Evolutionary conservation across 2,329 filamentous ascomycete genomes (phyloP).

Genomic region (Aspergillus chevalieri): DNA sequence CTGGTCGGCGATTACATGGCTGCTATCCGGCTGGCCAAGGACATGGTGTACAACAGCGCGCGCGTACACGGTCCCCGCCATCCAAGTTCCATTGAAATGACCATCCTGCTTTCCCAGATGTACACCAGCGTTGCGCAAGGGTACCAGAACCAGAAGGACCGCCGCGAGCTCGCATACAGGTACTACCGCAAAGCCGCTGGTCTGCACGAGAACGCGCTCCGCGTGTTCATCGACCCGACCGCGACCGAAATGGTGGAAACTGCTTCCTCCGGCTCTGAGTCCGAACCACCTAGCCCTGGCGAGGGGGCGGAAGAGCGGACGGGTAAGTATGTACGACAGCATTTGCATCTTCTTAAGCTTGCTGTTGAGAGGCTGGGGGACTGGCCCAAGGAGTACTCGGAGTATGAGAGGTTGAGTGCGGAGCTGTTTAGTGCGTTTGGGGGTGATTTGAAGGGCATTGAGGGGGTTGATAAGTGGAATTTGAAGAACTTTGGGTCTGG

Average conservation of each 20-base stretch:
- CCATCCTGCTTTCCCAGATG: slow-evolving; percentile 44
- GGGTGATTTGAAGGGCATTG: slow-evolving; percentile 34
- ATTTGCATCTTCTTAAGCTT: slow-evolving; percentile 35
- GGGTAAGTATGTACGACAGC: slow-evolving; percentile 28
- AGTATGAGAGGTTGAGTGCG: slow-evolving; percentile 45
- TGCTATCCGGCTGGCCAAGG: slow-evolving; percentile 46
- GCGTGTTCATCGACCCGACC: slow-evolving; percentile 27
- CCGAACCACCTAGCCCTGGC: slow-evolving; percentile 16
- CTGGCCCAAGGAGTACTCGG: slow-evolving; percentile 43
- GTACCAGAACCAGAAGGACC: slow-evolving; percentile 28
- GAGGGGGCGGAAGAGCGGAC: slow-evolving; percentile 16
- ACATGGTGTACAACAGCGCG: slow-evolving; percentile 51
- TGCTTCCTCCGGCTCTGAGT: slow-evolving; percentile 7
- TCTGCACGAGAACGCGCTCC: slow-evolving; percentile 34
- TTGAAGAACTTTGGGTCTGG: slow-evolving; percentile 41
- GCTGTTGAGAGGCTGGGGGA: slow-evolving; percentile 34
- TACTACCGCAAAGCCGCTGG: slow-evolving; percentile 35
- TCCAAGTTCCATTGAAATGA: slow-evolving; percentile 43
- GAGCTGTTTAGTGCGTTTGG: slow-evolving; percentile 39
- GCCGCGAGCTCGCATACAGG: slow-evolving; percentile 28
- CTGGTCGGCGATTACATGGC: slow-evolving; percentile 40
- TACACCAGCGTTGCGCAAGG: slow-evolving; percentile 39
- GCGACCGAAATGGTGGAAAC: slow-evolving; percentile 25
- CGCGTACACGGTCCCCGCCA: slow-evolving; percentile 46
- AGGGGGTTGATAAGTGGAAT: slow-evolving; percentile 46